Conservation (phyloP, 2,329 filamentous ascomycete genomes). For the Claviceps lovelessii region DNA sequence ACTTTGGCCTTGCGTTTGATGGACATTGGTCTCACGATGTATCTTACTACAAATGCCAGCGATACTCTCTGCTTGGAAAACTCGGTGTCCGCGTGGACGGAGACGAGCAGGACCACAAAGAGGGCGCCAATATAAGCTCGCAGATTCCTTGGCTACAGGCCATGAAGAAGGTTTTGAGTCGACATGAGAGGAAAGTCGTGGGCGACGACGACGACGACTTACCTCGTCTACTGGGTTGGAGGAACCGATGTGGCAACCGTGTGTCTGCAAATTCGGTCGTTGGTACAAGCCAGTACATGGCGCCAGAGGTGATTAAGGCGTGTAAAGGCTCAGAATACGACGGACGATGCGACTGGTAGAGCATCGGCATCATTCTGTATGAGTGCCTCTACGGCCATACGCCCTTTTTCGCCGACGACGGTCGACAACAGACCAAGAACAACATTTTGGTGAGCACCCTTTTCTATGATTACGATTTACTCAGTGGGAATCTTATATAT, state of each 20-base stretch:
- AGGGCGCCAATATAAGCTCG: slow-evolving; percentile 25
- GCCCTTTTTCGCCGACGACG: slow-evolving; percentile 71
- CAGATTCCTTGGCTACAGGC: slow-evolving; percentile 20
- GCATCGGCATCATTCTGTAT: slow-evolving; percentile 83
- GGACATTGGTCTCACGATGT: slow-evolving; percentile 91
- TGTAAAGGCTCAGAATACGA: slow-evolving; percentile 46
- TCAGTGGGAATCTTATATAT: too few relatives aligned
- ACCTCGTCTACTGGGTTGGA: slow-evolving; percentile 47
- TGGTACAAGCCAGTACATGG: slow-evolving; percentile 96
- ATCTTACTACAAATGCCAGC: slow-evolving; percentile 69
- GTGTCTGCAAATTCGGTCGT: slow-evolving; percentile 72
- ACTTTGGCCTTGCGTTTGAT: slow-evolving; percentile 91
- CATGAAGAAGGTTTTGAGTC: slow-evolving; percentile 17
- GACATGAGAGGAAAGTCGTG: slow-evolving; percentile 19
- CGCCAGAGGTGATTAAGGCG: slow-evolving; percentile 71
- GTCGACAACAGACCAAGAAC: slow-evolving; percentile 65
- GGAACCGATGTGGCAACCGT: slow-evolving; percentile 54
- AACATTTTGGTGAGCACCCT: slow-evolving; percentile 55
- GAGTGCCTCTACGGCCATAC: slow-evolving; percentile 90
- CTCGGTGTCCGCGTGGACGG: slow-evolving; percentile 61
- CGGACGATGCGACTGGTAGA: slow-evolving; percentile 94
- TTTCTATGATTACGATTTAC: too few relatives aligned
- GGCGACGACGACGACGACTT: slow-evolving; percentile 16
- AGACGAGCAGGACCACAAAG: slow-evolving; percentile 54
- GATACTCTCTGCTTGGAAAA: slow-evolving; percentile 64